Evolutionary conservation across 257 asterid genomes (phyloP), one percentile per base, ranked within the genome.

Genomic region (Solanum lignicaule): DNA sequence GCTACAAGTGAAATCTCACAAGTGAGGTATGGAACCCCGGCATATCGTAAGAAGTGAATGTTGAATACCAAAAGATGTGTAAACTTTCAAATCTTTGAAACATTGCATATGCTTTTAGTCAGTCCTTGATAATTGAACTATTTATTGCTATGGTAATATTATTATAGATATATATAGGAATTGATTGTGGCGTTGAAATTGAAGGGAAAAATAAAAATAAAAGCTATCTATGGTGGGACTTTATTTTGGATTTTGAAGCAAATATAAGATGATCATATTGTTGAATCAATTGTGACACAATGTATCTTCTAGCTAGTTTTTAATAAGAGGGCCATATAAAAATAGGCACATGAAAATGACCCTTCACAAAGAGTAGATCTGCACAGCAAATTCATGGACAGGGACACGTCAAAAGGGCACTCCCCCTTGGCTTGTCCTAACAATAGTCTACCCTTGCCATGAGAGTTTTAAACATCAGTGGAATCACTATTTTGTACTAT

Each of bases 311-410:
- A 74, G 48, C 29, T 16, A n/a, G 41, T 35, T 84, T 43, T 25
- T 32, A 84, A n/a, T 38, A 38, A 27, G 46, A 85, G 69, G 83
- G 86, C 85, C 71, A 69, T 31, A 15, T 29, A 69, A 29, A 29
- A 27, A 41, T 32, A 18, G 86, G 87, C 88, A 74, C 65, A 86
- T 90, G 96, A 94, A 91, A 93, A 86, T 86, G 95, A 93, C 96
- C 72, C 88, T 89, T 91, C 95, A 88, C 89, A 55, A 91, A 91
- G 86, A 32, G 84, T 86, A 85, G 90, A 72, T 88, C 73, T 88
- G 88, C 86, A 91, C 89, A 62, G 58, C 74, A 88, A 75, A 66
- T 83, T 86, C 89, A 82, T 15, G 88, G 90, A 93, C 74, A 74
- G 41, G 69, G 96, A 93, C 95, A 78, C 92, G 89, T 87, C 95